Base-by-base conservation (phyloP, 140 eudicot species). In the Flaveria floridana region DNA sequence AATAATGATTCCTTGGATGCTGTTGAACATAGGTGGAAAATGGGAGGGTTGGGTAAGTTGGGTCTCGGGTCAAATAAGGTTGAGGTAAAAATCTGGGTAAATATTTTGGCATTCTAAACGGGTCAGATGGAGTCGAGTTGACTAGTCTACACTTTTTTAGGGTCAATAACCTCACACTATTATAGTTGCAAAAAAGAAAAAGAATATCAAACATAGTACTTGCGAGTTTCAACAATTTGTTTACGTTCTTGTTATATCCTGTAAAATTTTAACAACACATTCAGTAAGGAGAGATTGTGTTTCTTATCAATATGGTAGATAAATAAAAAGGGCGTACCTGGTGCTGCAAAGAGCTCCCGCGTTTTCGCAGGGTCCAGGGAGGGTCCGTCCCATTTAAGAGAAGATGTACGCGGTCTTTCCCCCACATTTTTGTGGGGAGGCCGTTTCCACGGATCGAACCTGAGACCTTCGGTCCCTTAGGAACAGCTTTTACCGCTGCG, bases 231-330 rank as follows among this genome's bases (percentile, higher is more conserved):
- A 28, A 63, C 79, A 18, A 50, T 16, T 18, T 64, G 47, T 64
- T 50, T 26, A 18, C 16, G 3, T 75, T 44, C 64, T 51, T 65
- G 53, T 14, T 51, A 65, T 65, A 52, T 65, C 55, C 48, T 65
- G 2, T 64, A 4, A 65, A 15, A 2, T 18, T 28, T 47, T 16
- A 30, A 37, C 12, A 50, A 1, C 65, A 13, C 18, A 6, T 64
- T 28, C 6, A n/a, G 1, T 61, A 8, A 25, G 12, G 16, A 48
- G 55, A 48, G 55, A 3, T 0, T 11, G 0, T n/a, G 19, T 59
- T 42, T 73, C 47, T 73, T 62, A 21, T 41, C 11, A 57, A 52
- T 37, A 48, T 23, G 18, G 10, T 75, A 23, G 25, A 23, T 23
- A 23, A 10, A 16, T 47, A 26, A 3, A n/a, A n/a, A n/a, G n/a